A percentile compares a stretch with the other conserved stretches of the same genome.
phyloP scores from a whole-genome alignment of 305 asterid genomes.

The Fraxinus baroniana region DNA sequence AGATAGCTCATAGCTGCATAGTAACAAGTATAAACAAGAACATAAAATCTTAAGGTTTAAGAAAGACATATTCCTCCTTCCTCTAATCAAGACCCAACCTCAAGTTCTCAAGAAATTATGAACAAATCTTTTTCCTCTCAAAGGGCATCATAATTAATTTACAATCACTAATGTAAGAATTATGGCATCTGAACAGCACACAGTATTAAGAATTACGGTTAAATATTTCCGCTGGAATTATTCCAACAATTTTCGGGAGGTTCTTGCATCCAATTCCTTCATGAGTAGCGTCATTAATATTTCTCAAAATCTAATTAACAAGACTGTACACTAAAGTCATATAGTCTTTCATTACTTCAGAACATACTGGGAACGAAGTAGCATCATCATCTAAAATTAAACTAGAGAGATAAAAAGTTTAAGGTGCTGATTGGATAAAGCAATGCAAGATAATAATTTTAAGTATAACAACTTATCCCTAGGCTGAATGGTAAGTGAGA shows the following conservation, averaged over 20 bases:
- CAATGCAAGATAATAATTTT: not conserved
- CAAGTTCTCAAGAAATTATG: not conserved
- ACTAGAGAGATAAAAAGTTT: not conserved
- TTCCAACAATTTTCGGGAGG: not conserved
- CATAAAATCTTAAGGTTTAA: not conserved
- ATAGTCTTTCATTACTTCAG: not conserved
- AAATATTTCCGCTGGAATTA: not conserved
- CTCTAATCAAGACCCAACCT: not conserved
- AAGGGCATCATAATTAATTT: not conserved
- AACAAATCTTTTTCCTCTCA: not conserved
- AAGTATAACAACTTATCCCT: not conserved
- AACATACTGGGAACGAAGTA: not conserved
- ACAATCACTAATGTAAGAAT: not conserved
- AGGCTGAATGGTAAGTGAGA: not conserved
- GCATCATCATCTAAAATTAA: not conserved
- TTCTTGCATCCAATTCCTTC: not conserved
- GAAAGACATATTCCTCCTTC: not conserved
- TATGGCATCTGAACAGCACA: not conserved
- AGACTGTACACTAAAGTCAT: not conserved
- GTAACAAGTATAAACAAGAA: not conserved
- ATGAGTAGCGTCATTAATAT: not conserved
- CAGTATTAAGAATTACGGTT: not conserved
- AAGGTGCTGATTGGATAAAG: not conserved
- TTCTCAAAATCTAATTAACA: slow-evolving; percentile 11
- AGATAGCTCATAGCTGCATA: not conserved